Conservation (phyloP, 2,329 filamentous ascomycete species). For the Arthroderma uncinatum region DNA sequence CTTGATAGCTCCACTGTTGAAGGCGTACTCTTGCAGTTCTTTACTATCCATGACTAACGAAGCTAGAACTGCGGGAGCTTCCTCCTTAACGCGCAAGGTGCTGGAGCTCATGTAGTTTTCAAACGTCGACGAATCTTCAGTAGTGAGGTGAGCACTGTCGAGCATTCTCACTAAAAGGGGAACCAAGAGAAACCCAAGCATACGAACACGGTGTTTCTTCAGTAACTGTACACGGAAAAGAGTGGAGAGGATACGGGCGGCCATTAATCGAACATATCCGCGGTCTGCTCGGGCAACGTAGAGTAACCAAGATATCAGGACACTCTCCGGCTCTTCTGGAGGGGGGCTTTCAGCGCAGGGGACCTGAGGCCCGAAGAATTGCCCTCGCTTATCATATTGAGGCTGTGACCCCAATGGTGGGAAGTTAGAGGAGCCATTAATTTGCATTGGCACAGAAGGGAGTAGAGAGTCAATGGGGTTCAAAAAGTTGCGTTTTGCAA, state of each 20-base stretch:
- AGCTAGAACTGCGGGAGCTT: slow-evolving; percentile 63
- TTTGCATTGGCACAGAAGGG: slow-evolving; percentile 38
- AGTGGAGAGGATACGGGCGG: slow-evolving; percentile 56
- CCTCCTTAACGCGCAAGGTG: slow-evolving; percentile 51
- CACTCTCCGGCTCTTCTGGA: slow-evolving; percentile 54
- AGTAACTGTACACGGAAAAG: slow-evolving; percentile 59
- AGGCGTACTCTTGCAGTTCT: slow-evolving; percentile 68
- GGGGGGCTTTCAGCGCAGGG: slow-evolving; percentile 27
- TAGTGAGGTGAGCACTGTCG: slow-evolving; percentile 39
- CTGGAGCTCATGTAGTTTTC: slow-evolving; percentile 31
- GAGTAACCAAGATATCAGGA: slow-evolving; percentile 63
- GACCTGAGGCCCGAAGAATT: slow-evolving; percentile 28
- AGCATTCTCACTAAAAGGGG: slow-evolving; percentile 59
- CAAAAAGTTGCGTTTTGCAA: slow-evolving; percentile 35
- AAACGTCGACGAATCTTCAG: slow-evolving; percentile 30
- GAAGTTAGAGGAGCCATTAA: slow-evolving; percentile 36
- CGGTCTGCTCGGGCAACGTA: slow-evolving; percentile 28
- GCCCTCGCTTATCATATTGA: slow-evolving; percentile 26
- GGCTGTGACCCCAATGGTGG: slow-evolving; percentile 42
- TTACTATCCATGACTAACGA: slow-evolving; percentile 68
- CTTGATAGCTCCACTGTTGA: slow-evolving; percentile 55
- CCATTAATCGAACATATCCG: slow-evolving; percentile 54
- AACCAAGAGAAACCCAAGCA: slow-evolving; percentile 56
- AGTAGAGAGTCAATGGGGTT: slow-evolving; percentile 57
- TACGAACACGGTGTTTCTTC: slow-evolving; percentile 51